Percentiles rank a stretch among this genome's conserved stretches.
Evolutionary conservation across 495 filamentous ascomycete species (phyloP).

Genomic region (Aspergillus affinis): DNA sequence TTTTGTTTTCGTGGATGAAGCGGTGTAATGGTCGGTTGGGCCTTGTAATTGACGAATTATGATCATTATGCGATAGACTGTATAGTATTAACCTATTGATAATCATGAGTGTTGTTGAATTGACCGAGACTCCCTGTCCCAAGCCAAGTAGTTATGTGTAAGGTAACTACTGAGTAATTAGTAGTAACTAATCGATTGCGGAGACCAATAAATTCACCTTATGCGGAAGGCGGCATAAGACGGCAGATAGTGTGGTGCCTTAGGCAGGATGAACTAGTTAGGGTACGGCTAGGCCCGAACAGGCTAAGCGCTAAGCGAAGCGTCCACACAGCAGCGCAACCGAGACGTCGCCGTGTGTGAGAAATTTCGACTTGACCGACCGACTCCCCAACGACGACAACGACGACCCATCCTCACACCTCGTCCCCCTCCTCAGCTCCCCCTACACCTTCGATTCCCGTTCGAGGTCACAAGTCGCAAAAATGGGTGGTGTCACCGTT

Average conservation of each 20-base stretch:
- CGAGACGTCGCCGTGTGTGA: conserved; percentile 35
- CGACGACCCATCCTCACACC: conserved; percentile 36
- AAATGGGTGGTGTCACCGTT: conserved; percentile 83
- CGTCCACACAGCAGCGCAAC: conserved; percentile 41
- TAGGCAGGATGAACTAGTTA: conserved; percentile 29
- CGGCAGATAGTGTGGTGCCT: too few relatives aligned
- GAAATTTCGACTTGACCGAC: conserved; percentile 43
- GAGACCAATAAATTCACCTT: not conserved
- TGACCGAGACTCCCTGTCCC: too few relatives aligned
- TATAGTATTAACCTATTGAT: conserved; percentile 11
- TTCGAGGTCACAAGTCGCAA: conserved; percentile 54
- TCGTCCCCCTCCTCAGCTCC: conserved; percentile 38
- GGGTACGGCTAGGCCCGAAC: conserved; percentile 47
- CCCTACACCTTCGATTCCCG: conserved; percentile 27
- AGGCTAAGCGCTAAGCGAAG: conserved; percentile 38
- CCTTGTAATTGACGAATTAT: conserved; percentile 21
- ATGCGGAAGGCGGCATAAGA: not conserved
- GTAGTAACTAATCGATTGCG: too few relatives aligned
- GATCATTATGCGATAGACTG: conserved; percentile 23
- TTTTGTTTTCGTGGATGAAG: not conserved
- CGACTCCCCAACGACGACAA: conserved; percentile 42
- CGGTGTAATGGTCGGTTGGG: not conserved
- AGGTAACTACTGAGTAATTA: too few relatives aligned
- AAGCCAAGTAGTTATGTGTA: too few relatives aligned
- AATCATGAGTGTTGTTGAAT: not conserved